Percentiles rank a stretch among this genome's conserved stretches.
These are phyloP conservation scores for Leptographium galeiforme DNA, from an alignment of 2,329 filamentous ascomycete genomes.

Conservation along the genomic window DNA sequence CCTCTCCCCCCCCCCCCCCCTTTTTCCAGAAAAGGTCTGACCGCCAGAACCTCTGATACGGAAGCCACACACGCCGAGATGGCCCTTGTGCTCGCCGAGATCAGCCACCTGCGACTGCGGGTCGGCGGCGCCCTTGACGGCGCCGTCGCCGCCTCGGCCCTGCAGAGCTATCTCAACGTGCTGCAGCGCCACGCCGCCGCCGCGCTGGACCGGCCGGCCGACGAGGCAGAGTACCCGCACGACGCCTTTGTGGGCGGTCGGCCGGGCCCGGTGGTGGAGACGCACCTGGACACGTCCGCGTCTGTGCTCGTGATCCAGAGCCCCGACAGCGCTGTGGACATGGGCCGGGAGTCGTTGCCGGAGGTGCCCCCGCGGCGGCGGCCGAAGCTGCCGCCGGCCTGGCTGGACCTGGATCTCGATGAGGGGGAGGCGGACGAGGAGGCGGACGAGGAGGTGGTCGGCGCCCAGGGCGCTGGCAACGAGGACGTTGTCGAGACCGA, in stretches of 20 bases:
- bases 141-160: conserved; percentile 54
- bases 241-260: background rate
- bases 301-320: conserved; percentile 11
- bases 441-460: no score
- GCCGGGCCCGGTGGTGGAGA: no score
- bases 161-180: conserved; percentile 56
- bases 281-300: background rate
- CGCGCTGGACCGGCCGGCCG: background rate
- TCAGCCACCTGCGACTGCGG: conserved; percentile 19
- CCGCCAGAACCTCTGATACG: background rate
- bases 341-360: conserved; percentile 5
- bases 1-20: no score
- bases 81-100: conserved; percentile 20
- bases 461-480: no score
- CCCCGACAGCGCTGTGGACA: conserved; percentile 28
- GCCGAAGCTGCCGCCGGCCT: background rate
- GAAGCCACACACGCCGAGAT: conserved; percentile 13
- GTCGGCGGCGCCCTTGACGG: conserved; percentile 31
- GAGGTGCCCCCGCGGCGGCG: conserved; percentile 12
- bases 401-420: background rate
- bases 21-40: no score
- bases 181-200: conserved; percentile 47
- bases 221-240: background rate
- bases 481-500: no score
- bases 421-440: background rate